Evolutionary conservation across 1,284 basidiomycete genomes (phyloP), one percentile per base, ranked within the genome.

Genomic region (Apiotrichum siamense): DNA sequence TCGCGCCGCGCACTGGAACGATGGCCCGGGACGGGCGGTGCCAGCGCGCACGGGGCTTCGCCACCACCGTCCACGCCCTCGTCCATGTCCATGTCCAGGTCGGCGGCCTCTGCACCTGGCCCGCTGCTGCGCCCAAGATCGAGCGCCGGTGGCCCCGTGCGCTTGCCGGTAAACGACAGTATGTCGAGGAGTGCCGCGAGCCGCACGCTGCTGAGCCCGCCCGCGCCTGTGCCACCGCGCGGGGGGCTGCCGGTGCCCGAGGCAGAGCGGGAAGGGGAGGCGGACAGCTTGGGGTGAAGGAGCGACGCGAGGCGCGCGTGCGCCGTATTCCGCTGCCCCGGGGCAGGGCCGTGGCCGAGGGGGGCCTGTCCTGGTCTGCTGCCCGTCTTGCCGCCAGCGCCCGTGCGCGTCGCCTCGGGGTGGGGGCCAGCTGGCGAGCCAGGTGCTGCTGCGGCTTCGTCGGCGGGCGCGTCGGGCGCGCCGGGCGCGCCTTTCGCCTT

Each of bases 101-200:
- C 10, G 13, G 33, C 36, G 7, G 36, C 36, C 21, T 21, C 36
- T 5, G 32, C 32, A 11, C 9, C n/a, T 33, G 32, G 32, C 13
- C 36, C 36, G 13, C 18, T 39, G 5, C 23, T 17, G 12, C 17
- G 5, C 13, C 9, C 15, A 4, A 42, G 40, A 12, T 29, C 11
- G 10, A 42, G 40, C 9, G 25, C 18, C 18, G 26, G 27, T 7
- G 40, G 40, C 10, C 40, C 40, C 10, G 20, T 42, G n/a, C 40
- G 40, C 40, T 42, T 42, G 26, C 40, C 40, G n/a, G 40, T 42
- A 27, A 42, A 42, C 26, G 40, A 31, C 13, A 42, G 40, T 27
- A 42, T 42, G 40, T 42, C 40, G 40, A 42, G 40, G 15, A 42
- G 27, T 7, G 40, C 29, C 9, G 23, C 21, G 26, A 42, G 27